Base-by-base conservation (phyloP, 768 basidiomycete species). In the Rhizopogon vulgaris region DNA sequence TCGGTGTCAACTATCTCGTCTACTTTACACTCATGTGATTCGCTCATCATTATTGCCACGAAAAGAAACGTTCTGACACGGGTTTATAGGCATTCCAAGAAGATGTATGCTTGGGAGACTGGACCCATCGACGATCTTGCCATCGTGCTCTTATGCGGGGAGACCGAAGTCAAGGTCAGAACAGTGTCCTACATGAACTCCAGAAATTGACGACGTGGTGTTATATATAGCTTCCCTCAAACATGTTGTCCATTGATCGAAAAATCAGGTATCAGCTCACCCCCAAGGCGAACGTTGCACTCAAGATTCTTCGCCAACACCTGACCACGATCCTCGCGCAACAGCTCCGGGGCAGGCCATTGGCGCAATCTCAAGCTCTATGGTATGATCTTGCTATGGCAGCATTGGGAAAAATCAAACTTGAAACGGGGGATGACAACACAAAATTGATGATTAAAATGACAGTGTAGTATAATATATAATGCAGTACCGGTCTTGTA, bases 71-170 rank as follows among this genome's bases (percentile, higher is more conserved):
- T 61, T 18, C 54, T 58, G 38, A 58, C 41, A 10, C 2, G 10
- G 24, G 40, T 47, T 30, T 54, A 41, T 49, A 93, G 93, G 91
- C 92, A 93, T 63, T 94, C 94, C 6, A 96, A 92, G 70, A 92
- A 83, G 65, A 69, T 94, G 25, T 95, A 91, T 68, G 89, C 80
- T 15, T 96, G 93, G 93, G 95, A 98, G 68, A 92, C 87, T 0
- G 84, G 90, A 6, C 90, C 93, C 5, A 80, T 90, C 7, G 90
- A 96, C 56, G 90, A 95, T 58, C 67, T 89, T 25, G 81, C 90
- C 4, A 66, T 98, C 48, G 62, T 91, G 25, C 72, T 97, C 15
- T 71, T 97, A 1, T 97, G 94, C 53, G 95, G 95, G 8, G 95
- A 97, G 55, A 73, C 78, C 22, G 95, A 97, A 52, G 86, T 90